Evolutionary conservation across 306 rosid genomes (phyloP).

Genomic region (Acacia confusa): DNA sequence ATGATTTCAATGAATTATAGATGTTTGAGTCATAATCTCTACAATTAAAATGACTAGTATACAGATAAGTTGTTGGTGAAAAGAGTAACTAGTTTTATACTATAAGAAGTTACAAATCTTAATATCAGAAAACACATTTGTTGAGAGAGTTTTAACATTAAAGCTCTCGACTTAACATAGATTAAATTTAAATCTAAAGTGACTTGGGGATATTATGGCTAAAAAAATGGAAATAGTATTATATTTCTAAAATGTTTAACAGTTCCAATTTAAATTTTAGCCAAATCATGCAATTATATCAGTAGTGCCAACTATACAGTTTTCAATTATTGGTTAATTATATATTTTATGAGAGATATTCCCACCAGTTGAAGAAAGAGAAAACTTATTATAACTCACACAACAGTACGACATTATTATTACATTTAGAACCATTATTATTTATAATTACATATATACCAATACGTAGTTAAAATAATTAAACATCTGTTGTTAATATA

Average conservation of each 20-base stretch:
- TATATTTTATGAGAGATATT: no score
- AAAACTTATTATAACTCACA: neutral
- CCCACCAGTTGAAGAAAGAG: neutral
- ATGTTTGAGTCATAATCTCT: neutral
- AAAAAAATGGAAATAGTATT: no score
- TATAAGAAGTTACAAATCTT: no score
- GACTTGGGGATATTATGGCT: no score
- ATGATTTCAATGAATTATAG: no score
- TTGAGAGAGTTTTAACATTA: no score
- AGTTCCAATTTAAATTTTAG: neutral
- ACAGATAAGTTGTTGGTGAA: no score
- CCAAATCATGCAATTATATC: neutral
- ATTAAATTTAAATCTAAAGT: no score
- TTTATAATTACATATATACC: neutral
- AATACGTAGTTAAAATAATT: neutral
- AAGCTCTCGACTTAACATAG: rapidly evolving
- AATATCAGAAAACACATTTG: no score
- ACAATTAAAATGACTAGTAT: neutral
- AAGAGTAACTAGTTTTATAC: no score
- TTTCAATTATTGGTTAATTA: neutral
- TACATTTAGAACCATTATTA: neutral
- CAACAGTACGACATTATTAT: no score
- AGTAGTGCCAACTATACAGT: neutral
- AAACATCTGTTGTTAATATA: neutral
- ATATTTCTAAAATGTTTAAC: neutral